These are phyloP conservation scores for Ascochyta koolunga DNA, from an alignment of 2,329 filamentous ascomycete species.

Conservation along the genomic window DNA sequence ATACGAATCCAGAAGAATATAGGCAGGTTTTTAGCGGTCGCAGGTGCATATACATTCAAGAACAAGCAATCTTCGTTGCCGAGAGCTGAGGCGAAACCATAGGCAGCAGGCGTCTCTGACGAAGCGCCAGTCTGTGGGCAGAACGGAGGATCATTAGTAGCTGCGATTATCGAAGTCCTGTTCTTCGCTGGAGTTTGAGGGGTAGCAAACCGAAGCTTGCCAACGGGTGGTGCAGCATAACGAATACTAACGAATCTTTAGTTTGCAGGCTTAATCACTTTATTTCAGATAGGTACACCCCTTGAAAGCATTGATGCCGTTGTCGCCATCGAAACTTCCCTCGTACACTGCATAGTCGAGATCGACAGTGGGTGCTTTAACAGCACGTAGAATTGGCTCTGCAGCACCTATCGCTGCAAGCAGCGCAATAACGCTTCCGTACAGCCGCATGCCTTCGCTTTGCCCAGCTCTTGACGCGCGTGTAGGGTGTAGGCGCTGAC, in stretches of 20 bases:
- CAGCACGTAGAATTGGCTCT: slow-evolving; percentile 31
- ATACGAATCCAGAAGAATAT: slow-evolving; percentile 62
- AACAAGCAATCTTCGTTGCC: slow-evolving; percentile 51
- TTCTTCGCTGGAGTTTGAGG: slow-evolving; percentile 53
- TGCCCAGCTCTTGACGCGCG: slow-evolving; percentile 11
- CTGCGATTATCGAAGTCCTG: slow-evolving; percentile 50
- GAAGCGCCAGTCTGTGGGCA: slow-evolving; percentile 44
- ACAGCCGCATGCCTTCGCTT: slow-evolving; percentile 21
- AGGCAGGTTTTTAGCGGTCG: slow-evolving; percentile 54
- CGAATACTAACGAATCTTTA: slow-evolving; percentile 47
- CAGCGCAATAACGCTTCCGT: slow-evolving; percentile 22
- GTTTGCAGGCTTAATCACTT: background rate
- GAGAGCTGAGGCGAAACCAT: slow-evolving; percentile 39
- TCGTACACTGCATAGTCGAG: slow-evolving; percentile 42
- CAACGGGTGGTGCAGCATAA: slow-evolving; percentile 60
- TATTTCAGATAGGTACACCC: slow-evolving; percentile 21
- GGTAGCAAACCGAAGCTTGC: slow-evolving; percentile 58
- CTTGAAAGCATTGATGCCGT: slow-evolving; percentile 41
- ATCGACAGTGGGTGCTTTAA: slow-evolving; percentile 36
- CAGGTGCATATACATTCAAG: slow-evolving; percentile 49
- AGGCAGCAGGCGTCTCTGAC: slow-evolving; percentile 31
- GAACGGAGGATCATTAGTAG: slow-evolving; percentile 51
- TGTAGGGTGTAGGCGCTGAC: background rate
- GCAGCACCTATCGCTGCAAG: slow-evolving; percentile 21
- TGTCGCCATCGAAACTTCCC: slow-evolving; percentile 31